Percentiles rank a stretch among this genome's conserved stretches.
Conservation (phyloP, 768 basidiomycete genomes). For the Boletus vermiculosoides region DNA sequence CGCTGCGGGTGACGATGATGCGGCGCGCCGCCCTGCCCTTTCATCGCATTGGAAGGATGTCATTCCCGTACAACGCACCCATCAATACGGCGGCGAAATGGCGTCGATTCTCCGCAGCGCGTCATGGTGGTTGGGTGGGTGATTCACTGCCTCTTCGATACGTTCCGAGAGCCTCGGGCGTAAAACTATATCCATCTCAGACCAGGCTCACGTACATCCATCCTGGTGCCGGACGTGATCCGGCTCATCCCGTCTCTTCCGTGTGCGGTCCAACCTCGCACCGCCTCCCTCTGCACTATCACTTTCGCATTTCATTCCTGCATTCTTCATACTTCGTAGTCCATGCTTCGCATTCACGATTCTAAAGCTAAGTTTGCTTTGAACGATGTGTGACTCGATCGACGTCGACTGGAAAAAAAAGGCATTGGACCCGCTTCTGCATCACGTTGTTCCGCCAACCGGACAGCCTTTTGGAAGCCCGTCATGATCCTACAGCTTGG, state of each 20-base stretch:
- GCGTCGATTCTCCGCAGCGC: conserved; percentile 12
- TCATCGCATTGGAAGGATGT: not conserved
- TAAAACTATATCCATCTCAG: conserved; percentile 12
- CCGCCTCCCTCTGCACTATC: not conserved
- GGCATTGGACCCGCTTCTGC: conserved; percentile 9
- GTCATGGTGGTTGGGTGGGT: not conserved
- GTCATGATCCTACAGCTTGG: conserved; percentile 25
- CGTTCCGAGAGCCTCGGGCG: conserved; percentile 15
- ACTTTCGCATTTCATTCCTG: conserved; percentile 2
- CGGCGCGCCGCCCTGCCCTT: not conserved
- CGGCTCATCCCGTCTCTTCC: conserved; percentile 20
- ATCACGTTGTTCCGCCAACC: conserved; percentile 20
- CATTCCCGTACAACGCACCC: not conserved
- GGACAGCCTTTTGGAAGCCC: conserved; percentile 15
- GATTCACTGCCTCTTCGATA: conserved; percentile 12
- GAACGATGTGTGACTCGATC: conserved; percentile 8
- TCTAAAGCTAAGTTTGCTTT: not conserved
- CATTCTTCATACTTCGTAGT: not conserved
- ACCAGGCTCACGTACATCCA: not conserved
- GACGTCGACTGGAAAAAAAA: not conserved
- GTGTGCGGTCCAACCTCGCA: not conserved
- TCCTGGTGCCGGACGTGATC: conserved; percentile 17
- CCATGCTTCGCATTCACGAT: conserved; percentile 3
- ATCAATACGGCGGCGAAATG: not conserved
- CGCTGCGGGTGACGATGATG: conserved; percentile 6